Base-by-base conservation (phyloP, 441 rosid species). In the Arabidopsis lyrata region DNA sequence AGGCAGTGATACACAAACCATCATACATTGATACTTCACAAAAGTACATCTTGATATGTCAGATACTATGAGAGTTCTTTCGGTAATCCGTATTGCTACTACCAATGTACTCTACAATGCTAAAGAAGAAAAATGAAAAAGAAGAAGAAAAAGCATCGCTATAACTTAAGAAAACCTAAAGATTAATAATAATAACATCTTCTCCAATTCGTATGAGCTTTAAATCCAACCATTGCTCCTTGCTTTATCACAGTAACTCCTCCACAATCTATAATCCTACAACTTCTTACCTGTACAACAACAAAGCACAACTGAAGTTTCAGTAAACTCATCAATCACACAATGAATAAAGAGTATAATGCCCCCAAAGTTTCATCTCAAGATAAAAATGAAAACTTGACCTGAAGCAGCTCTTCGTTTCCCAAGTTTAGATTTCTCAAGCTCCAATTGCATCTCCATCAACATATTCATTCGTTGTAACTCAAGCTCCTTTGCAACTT, bases 401-500 rank as follows among this genome's bases (percentile, higher is more conserved):
- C 81, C 78, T 56, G 78, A 74, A 78, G 2, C 72, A 73, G 74
- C 78, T 59, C 61, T 45, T 24, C 42, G 73, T 69, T 82, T 80
- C 66, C 86, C 76, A 76, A 39, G 72, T 47, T 64, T 55, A 0
- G 77, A 77, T 15, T 83, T 87, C 55, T 82, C 84, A 13, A 88
- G 81, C 77, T 86, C 88, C 83, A 88, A 45, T 53, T 90, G 92
- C 57, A 91, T 85, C 68, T 85, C 91, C 68, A 84, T 77, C 36
- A 91, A 78, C 87, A 88, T 82, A 45, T 88, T 84, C 93, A 94
- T 86, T 50, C 90, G 81, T 64, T 88, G 89, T 41, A 86, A 84
- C 84, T 90, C 97, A 44, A 94, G 72, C 67, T 91, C 93, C 66
- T 87, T 88, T 0, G 90, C 81, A 14, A 87, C 81, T 81, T 85